phyloP scores from a whole-genome alignment of 768 basidiomycete genomes.

The Russula virescens region DNA sequence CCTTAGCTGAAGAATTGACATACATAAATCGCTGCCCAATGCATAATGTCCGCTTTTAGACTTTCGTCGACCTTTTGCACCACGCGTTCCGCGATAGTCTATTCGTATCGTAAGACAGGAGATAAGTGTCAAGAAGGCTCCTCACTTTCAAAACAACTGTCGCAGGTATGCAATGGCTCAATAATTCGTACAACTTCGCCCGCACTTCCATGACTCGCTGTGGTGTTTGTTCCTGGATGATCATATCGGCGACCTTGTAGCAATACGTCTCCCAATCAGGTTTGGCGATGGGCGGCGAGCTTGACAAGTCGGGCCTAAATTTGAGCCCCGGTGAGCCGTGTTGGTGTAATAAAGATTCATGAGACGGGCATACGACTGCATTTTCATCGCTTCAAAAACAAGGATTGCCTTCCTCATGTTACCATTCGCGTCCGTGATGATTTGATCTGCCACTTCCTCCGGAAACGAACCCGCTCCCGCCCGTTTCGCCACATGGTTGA shows the following conservation, averaged over 20 bases:
- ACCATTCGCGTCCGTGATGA: slow-evolving; percentile 76
- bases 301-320: slow-evolving; percentile 72
- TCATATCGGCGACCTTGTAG: slow-evolving; percentile 83
- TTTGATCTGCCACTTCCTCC: slow-evolving; percentile 62
- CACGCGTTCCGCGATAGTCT: slow-evolving; percentile 90
- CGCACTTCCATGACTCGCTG: slow-evolving; percentile 88
- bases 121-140: neutral
- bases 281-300: slow-evolving; percentile 78
- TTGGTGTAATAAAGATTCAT: slow-evolving; percentile 1
- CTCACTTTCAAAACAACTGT: slow-evolving; percentile 84
- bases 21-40: slow-evolving; percentile 97
- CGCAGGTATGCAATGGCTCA: slow-evolving; percentile 96
- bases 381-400: slow-evolving; percentile 91
- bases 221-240: slow-evolving; percentile 85
- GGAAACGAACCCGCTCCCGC: slow-evolving; percentile 75
- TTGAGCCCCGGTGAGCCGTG: neutral
- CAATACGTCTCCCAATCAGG: slow-evolving; percentile 99
- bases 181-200: slow-evolving; percentile 87
- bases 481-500: slow-evolving; percentile 72
- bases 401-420: slow-evolving; percentile 94
- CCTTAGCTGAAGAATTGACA: slow-evolving; percentile 28
- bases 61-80: slow-evolving; percentile 85
- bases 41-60: slow-evolving; percentile 89
- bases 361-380: slow-evolving; percentile 73
- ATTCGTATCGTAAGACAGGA: slow-evolving; percentile 8